Base-by-base conservation (phyloP, 345 rosid genomes). In the Aquilaria sinensis region DNA sequence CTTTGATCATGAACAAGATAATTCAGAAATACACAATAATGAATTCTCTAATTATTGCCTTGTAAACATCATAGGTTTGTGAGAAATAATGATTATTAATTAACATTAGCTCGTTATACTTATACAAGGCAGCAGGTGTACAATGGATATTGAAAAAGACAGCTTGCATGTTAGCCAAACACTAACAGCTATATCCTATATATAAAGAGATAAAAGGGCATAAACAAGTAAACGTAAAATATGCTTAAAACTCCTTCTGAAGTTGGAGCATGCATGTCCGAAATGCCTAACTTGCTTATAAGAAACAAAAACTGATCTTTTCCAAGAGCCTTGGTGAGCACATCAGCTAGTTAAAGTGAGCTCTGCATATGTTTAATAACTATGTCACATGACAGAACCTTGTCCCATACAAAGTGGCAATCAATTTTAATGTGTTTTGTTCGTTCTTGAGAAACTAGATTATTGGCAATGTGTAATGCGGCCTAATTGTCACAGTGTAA, bases 371-470 rank as follows among this genome's bases (percentile, higher is more conserved):
- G 32, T 6, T 8, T 3, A 6, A 6, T 13, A 29, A 14, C 15
- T 1, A 12, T 8, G 6, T 3, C 2, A 4, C 9, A 14, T 10
- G 29, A 57, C 14, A 13, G 7, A 4, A 31, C 23, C 0, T 33
- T 57, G 4, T 12, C 6, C 11, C 12, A 12, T 37, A 8, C 3
- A 14, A n/a, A 23, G 23, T 23, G 23, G 15, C 51, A 45, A 4
- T 47, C 52, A 7, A 59, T 59, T 12, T 60, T 53, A 6, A 60
- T 60, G n/a, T 60, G 43, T 5, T 47, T 60, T 1, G 43, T 47
- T 9, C 23, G 14, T 31, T 60, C 41, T 6, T 60, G 53, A 45
- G 46, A 58, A 46, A 45, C 12, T 13, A 10, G 34, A 11, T 41
- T 58, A 3, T 14, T 8, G 33, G 23, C 23, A 23, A 23, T 23